phyloP scores from a whole-genome alignment of 2,329 filamentous ascomycete genomes.

The Phialophora verrucosa region DNA sequence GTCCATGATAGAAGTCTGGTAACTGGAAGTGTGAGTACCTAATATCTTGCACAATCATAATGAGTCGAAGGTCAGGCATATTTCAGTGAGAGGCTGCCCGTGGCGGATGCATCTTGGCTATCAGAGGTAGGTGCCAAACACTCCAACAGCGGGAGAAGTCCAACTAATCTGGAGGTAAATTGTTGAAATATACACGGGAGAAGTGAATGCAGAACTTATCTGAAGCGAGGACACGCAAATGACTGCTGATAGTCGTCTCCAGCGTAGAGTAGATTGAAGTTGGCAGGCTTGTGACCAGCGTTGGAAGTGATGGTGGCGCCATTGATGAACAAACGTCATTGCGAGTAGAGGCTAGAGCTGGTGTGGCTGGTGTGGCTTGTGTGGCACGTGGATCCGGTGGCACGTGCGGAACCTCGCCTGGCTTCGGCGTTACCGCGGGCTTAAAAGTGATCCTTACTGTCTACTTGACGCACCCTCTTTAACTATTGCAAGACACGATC shows the following conservation, averaged over 20 bases:
- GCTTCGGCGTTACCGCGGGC: conserved; percentile 3
- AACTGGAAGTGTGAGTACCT: neutral
- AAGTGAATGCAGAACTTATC: neutral
- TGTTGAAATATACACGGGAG: neutral
- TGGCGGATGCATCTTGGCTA: neutral
- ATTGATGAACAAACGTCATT: neutral
- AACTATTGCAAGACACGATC: neutral
- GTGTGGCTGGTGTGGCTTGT: neutral
- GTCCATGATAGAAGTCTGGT: conserved; percentile 20
- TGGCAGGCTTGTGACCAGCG: conserved; percentile 3
- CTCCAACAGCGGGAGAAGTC: neutral
- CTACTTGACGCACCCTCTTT: neutral
- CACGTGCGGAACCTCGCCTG: neutral
- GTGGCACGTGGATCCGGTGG: no score
- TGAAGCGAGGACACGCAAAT: neutral
- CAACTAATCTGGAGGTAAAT: neutral
- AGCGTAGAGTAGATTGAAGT: neutral
- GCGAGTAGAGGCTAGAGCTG: neutral
- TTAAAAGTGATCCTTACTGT: neutral
- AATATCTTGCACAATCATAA: neutral
- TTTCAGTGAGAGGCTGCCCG: neutral
- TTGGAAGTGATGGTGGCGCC: neutral
- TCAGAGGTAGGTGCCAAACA: neutral
- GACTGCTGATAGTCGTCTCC: neutral
- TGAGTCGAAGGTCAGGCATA: neutral